phyloP scores from a whole-genome alignment of 2,329 filamentous ascomycete species.

The Hymenoscyphus occultus region DNA sequence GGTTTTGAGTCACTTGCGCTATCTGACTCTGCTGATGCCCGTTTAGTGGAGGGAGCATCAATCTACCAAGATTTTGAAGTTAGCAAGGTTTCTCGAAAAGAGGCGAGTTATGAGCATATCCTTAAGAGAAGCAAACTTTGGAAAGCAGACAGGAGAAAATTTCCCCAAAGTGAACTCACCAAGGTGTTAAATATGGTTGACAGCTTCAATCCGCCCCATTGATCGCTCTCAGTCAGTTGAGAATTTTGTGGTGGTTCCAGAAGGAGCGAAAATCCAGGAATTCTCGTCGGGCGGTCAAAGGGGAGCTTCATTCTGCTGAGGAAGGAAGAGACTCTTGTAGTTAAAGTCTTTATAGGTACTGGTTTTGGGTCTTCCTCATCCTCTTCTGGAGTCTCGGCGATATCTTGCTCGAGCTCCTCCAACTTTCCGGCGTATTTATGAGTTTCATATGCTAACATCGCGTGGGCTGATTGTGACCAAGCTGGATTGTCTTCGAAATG shows the following conservation, averaged over 20 bases:
- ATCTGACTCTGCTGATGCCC: conserved; percentile 32
- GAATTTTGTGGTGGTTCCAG: neutral
- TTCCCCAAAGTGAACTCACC: conserved; percentile 11
- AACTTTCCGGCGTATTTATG: conserved; percentile 54
- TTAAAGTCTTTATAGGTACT: neutral
- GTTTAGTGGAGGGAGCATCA: conserved; percentile 42
- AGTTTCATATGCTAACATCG: conserved; percentile 55
- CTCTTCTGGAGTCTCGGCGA: conserved; percentile 42
- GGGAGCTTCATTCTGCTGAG: conserved; percentile 24
- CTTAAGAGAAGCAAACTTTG: neutral
- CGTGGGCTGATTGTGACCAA: conserved; percentile 45
- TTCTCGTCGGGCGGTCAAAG: neutral
- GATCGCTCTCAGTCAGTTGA: conserved; percentile 35
- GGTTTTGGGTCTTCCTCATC: conserved; percentile 28
- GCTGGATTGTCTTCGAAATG: conserved; percentile 64
- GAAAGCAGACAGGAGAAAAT: neutral
- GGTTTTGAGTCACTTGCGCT: conserved; percentile 8
- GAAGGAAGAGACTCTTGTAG: neutral
- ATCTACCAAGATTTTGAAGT: conserved; percentile 30
- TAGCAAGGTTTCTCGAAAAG: neutral
- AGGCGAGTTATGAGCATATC: neutral
- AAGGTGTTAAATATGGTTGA: conserved; percentile 55
- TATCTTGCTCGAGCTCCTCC: conserved; percentile 47
- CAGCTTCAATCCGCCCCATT: conserved; percentile 62
- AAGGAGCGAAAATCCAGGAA: conserved; percentile 6